Base-by-base conservation (phyloP, 208 protist species). In the Leishmania mexicana region DNA sequence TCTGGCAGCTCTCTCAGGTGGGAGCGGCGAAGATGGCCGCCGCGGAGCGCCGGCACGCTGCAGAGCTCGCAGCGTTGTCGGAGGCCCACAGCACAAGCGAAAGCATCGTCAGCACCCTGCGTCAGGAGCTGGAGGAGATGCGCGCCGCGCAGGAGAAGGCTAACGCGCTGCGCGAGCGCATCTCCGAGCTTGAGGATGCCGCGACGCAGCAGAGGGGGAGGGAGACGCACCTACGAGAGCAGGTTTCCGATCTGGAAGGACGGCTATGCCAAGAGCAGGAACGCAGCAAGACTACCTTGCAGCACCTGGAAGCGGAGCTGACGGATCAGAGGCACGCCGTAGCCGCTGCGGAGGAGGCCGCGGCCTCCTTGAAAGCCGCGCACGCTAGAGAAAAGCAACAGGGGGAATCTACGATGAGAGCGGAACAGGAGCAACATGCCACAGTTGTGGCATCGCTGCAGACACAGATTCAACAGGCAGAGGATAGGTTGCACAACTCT, bases 201-300 rank as follows among this genome's bases (percentile, higher is more conserved):
- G 28, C 60, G 38, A n/a, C 28, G 53, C 1, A 4, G 24, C 28
- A 62, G n/a, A n/a, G 8, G n/a, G 11, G 68, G 49, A 21, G 2
- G 19, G 76, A 79, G 60, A 15, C 28, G 35, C 13, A 45, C 3
- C 67, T 75, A 21, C 28, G 24, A 35, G 51, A 17, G 17, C 28
- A 78, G 11, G 10, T 83, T 13, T 6, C 35, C 42, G 8, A 11
- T n/a, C 38, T 57, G 7, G 42, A 60, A 3, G 71, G 2, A 19
- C 40, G 42, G 38, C 74, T 83, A 19, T 21, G 2, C 11, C n/a
- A 85, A 21, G 82, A 53, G 64, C 65, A 77, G 47, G 76, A 78
- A 15, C 49, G 10, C 21, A 31, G 65, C 38, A 47, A n/a, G 31
- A n/a, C 60, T 35, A 42, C 42, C 21, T n/a, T 57, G 15, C 53